Conservation (phyloP, 2,329 filamentous ascomycete species). For the Diaporthe vexans region DNA sequence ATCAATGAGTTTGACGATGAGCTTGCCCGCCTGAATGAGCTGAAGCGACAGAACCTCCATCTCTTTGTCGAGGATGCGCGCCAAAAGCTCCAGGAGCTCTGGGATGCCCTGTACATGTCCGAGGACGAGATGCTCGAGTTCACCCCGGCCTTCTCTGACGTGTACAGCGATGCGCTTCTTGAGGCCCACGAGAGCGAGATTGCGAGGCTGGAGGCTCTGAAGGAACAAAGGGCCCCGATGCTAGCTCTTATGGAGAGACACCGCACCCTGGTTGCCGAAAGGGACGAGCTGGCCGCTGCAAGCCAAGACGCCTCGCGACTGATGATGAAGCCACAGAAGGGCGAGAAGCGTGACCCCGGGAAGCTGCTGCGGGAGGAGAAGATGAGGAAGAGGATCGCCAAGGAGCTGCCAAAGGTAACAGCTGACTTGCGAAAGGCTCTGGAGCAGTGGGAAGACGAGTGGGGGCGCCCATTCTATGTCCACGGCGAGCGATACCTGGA, state of each 20-base stretch:
- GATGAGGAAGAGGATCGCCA: constrained; percentile 97
- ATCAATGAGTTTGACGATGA: constrained; percentile 98
- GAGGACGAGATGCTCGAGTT: constrained; percentile 99
- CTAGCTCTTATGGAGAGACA: constrained; percentile 88
- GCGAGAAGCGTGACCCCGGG: constrained; percentile 93
- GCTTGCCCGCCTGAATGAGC: constrained; percentile 85
- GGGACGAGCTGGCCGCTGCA: constrained; percentile 88
- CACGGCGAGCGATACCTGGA: constrained; percentile 94
- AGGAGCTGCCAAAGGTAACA: constrained; percentile 93
- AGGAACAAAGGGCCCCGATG: constrained; percentile 88
- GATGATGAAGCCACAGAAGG: constrained; percentile 91
- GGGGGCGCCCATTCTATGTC: constrained; percentile 91
- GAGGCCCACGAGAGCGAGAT: constrained; percentile 97
- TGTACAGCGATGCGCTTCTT: constrained; percentile 94
- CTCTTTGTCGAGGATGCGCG: constrained; percentile 96
- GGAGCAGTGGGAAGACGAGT: constrained; percentile 92
- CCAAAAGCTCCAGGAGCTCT: constrained; percentile 91
- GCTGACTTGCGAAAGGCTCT: constrained; percentile 86
- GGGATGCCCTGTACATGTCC: constrained; percentile 94
- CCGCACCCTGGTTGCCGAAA: constrained; percentile 84
- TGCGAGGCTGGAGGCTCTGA: constrained; percentile 81
- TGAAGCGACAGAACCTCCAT: constrained; percentile 95
- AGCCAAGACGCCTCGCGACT: constrained; percentile 95
- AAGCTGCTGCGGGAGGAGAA: constrained; percentile 96
- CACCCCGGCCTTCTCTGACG: constrained; percentile 95